Base-by-base conservation (phyloP, 805 yeast genomes). In the Metschnikowia shivogae region DNA sequence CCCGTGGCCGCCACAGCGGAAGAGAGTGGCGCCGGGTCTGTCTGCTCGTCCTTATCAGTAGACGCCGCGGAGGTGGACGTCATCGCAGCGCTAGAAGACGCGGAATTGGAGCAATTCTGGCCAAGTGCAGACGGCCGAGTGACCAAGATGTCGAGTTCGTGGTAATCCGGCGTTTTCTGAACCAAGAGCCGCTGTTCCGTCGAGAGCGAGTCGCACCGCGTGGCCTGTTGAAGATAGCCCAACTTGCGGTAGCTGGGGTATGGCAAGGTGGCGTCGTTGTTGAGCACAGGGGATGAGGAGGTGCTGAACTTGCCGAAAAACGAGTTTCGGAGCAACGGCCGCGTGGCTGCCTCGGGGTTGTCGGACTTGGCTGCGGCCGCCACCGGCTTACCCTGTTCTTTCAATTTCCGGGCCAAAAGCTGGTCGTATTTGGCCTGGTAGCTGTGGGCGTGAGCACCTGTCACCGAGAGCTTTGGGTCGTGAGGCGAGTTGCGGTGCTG, bases 351-450 rank as follows among this genome's bases (percentile, higher is more conserved):
- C 31, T 40, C 45, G 20, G 26, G 41, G 22, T n/a, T 13, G 29
- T 39, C 42, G n/a, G 35, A 11, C 30, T 39, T 39, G 19, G 41
- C 34, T 27, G 43, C 34, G 13, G 36, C 28, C n/a, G 35, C 32
- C n/a, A 11, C 29, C 35, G 28, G 40, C 28, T 44, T 54, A 12
- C 55, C 56, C 38, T 61, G 63, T 31, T 70, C 75, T 54, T 60
- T 65, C 8, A 56, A 33, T 45, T 60, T 58, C 46, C 69, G 69
- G 29, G 64, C 61, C 9, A 70, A 63, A 46, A 71, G 51, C 50
- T 63, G 68, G 43, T 70, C 74, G 47, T 71, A 71, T 42, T 70
- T 70, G 36, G 56, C 52, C 20, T 73, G 64, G 54, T 70, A 71
- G 4, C 53, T 54, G 46, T 71, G 76, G 3, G 62, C 55, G 36